phyloP scores from a whole-genome alignment of 768 basidiomycete genomes.

The Psilocybe azurescens region DNA sequence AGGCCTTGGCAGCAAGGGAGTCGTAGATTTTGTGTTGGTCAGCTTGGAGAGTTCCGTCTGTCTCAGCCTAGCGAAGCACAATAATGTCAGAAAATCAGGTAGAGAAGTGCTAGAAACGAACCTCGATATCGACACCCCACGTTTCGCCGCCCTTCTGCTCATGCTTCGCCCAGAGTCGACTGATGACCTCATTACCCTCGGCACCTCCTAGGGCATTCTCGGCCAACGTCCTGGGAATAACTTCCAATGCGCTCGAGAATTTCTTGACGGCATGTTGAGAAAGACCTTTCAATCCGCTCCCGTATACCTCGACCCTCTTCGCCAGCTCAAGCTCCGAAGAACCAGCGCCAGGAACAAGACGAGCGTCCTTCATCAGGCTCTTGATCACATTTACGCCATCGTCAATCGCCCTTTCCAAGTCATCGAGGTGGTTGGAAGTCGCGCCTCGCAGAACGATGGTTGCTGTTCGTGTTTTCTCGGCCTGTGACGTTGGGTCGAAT shows the following conservation, averaged over 20 bases:
- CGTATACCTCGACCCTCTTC: conserved; percentile 82
- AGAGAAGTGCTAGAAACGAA: conserved; percentile 33
- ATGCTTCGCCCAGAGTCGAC: conserved; percentile 89
- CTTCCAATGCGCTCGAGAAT: conserved; percentile 89
- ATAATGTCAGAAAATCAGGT: not conserved
- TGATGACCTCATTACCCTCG: conserved; percentile 92
- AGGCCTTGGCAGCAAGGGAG: conserved; percentile 87
- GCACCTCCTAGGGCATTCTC: conserved; percentile 95
- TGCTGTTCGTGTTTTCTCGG: conserved; percentile 85
- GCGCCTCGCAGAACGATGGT: conserved; percentile 97
- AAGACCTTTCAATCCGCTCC: conserved; percentile 87
- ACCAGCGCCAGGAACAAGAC: conserved; percentile 93
- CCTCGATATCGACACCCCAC: conserved; percentile 93
- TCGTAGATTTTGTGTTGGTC: conserved; percentile 76
- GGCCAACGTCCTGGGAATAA: conserved; percentile 89
- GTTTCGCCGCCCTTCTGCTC: conserved; percentile 72
- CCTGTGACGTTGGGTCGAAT: conserved; percentile 52
- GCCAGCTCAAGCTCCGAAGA: conserved; percentile 95
- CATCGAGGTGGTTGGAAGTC: conserved; percentile 92
- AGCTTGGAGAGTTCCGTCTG: conserved; percentile 75
- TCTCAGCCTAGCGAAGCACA: conserved; percentile 58
- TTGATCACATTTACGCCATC: conserved; percentile 98
- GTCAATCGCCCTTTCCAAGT: conserved; percentile 94
- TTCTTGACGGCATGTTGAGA: conserved; percentile 93
- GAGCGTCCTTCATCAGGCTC: conserved; percentile 84